Percentiles rank a stretch among this genome's conserved stretches.
phyloP scores from a whole-genome alignment of 345 rosid species.

The thale cress (Arabidopsis thaliana) region TAIR10.1 NC_003070.9:28017001-28017500 shows the following conservation, averaged over 20 bases:
- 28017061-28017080: constrained; percentile 49
- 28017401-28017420: constrained; percentile 50
- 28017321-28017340: constrained; percentile 56
- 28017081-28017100: constrained; percentile 48
- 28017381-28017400: constrained; percentile 46
- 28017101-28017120: constrained; percentile 49
- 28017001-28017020: constrained; percentile 31
- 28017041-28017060: constrained; percentile 47
- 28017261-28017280: constrained; percentile 51
- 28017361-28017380: constrained; percentile 56
- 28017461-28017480: constrained; percentile 40
- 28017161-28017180: constrained; percentile 41
- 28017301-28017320: constrained; percentile 55
- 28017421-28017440: constrained; percentile 42
- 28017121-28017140: constrained; percentile 60
- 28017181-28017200: constrained; percentile 52
- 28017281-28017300: constrained; percentile 49
- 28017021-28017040: constrained; percentile 46
- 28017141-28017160: constrained; percentile 58
- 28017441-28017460: background rate
- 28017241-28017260: constrained; percentile 48
- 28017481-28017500: constrained; percentile 49
- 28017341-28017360: constrained; percentile 54
- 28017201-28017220: constrained; percentile 47
- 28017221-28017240: constrained; percentile 50